These are phyloP conservation scores for Gloeopeniophorella convolvens DNA, from an alignment of 768 basidiomycete species.

Conservation along the genomic window DNA sequence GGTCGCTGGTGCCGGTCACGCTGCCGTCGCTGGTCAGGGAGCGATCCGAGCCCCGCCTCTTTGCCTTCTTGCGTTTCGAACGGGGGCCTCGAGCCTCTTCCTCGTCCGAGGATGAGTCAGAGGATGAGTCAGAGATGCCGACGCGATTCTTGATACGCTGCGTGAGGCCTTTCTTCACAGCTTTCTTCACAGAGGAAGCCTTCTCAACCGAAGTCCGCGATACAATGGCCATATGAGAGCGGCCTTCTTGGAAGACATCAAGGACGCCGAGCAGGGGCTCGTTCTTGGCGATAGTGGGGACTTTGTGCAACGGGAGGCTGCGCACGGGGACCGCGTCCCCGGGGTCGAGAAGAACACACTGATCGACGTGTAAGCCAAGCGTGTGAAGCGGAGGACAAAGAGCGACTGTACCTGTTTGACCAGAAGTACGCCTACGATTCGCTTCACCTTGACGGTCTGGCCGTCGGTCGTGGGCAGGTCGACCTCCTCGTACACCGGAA, in stretches of 20 bases:
- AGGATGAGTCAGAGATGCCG: slow-evolving; percentile 41
- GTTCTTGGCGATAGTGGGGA: slow-evolving; percentile 81
- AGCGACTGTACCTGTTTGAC: slow-evolving; percentile 58
- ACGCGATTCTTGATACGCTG: slow-evolving; percentile 72
- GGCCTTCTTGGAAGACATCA: slow-evolving; percentile 85
- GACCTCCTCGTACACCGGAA: slow-evolving; percentile 23
- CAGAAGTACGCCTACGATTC: slow-evolving; percentile 79
- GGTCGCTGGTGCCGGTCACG: slow-evolving; percentile 20
- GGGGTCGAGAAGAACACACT: slow-evolving; percentile 22
- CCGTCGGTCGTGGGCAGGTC: slow-evolving; percentile 16
- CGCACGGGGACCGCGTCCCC: slow-evolving; percentile 77
- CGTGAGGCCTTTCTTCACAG: slow-evolving; percentile 72
- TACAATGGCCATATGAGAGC: slow-evolving; percentile 90
- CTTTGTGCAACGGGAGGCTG: slow-evolving; percentile 79
- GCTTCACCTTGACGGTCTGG: slow-evolving; percentile 54
- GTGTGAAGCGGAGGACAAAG: background rate
- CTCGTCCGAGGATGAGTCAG: slow-evolving; percentile 42
- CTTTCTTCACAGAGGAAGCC: slow-evolving; percentile 77
- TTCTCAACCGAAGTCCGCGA: slow-evolving; percentile 31
- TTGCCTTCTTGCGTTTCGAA: slow-evolving; percentile 17
- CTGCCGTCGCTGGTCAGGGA: slow-evolving; percentile 5
- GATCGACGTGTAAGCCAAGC: background rate
- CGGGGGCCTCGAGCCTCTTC: slow-evolving; percentile 21
- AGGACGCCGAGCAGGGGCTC: slow-evolving; percentile 79
- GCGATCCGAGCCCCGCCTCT: slow-evolving; percentile 2